Conservation (phyloP, 768 basidiomycete species). For the Tulasnella calospora region DNA sequence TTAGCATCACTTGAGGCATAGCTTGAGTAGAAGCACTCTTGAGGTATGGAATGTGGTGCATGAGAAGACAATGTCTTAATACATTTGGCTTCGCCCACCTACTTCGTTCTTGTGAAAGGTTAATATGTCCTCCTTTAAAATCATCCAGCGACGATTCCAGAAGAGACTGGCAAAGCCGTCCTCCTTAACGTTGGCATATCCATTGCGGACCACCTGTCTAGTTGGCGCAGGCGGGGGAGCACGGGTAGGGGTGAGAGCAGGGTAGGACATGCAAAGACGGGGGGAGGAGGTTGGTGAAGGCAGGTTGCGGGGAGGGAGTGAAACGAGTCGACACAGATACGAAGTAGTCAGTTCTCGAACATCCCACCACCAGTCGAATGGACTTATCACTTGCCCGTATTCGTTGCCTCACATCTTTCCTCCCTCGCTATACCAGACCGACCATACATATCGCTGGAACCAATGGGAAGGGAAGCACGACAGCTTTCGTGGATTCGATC, state of each 20-base stretch:
- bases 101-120: constrained; percentile 91
- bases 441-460: constrained; percentile 92
- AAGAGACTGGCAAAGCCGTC: constrained; percentile 88
- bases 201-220: constrained; percentile 52
- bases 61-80: background rate
- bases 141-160: constrained; percentile 86
- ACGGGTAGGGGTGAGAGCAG: constrained; percentile 63
- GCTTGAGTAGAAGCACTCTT: constrained; percentile 33
- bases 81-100: background rate
- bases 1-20: constrained; percentile 44
- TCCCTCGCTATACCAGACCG: constrained; percentile 66
- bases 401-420: constrained; percentile 45
- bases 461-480: constrained; percentile 95
- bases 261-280: constrained; percentile 26
- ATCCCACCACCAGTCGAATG: background rate
- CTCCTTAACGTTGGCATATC: constrained; percentile 82
- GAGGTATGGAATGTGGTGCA: background rate
- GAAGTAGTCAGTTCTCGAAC: background rate
- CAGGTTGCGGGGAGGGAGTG: background rate
- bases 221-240: constrained; percentile 68
- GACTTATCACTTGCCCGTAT: constrained; percentile 64
- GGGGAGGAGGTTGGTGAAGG: background rate
- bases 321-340: background rate
- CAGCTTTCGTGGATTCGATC: constrained; percentile 74
- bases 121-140: constrained; percentile 73